A percentile compares a stretch with the other conserved stretches of the same genome.
Conservation (phyloP, 306 rosid species). For the Canavalia gladiata region DNA sequence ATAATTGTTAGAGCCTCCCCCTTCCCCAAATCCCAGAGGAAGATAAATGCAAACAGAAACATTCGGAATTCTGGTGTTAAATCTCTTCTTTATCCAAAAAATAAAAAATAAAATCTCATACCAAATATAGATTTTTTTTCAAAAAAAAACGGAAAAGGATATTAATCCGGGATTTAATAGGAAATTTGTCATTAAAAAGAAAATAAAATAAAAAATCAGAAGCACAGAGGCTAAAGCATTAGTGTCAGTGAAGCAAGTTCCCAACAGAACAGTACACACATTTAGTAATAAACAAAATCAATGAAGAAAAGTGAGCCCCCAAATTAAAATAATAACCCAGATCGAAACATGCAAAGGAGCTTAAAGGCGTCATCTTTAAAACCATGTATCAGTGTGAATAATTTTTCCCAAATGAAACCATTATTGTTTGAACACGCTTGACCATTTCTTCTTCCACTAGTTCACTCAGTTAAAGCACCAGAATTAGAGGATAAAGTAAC, state of each 20-base stretch:
- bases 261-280: slow-evolving; percentile 11
- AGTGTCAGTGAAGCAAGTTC: slow-evolving; percentile 21
- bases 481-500: slow-evolving; percentile 5
- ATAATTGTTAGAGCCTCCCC: neutral
- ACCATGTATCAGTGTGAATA: slow-evolving; percentile 16
- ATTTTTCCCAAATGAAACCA: slow-evolving; percentile 10
- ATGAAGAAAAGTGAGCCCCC: slow-evolving; percentile 34
- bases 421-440: slow-evolving; percentile 36
- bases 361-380: slow-evolving; percentile 3
- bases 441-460: slow-evolving; percentile 37
- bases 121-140: neutral
- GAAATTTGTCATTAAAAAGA: slow-evolving; percentile 7
- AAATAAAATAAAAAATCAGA: neutral
- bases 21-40: slow-evolving; percentile 19
- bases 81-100: neutral
- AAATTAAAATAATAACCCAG: slow-evolving; percentile 50
- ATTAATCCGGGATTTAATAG: neutral
- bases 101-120: neutral
- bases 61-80: neutral
- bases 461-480: slow-evolving; percentile 23
- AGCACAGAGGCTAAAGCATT: slow-evolving; percentile 23
- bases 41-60: neutral
- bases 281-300: neutral
- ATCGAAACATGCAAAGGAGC: slow-evolving; percentile 51
- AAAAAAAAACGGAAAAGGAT: neutral